Percentiles rank a stretch among this genome's conserved stretches.
phyloP scores from a whole-genome alignment of 768 basidiomycete species.

The Boletus rex-veris region DNA sequence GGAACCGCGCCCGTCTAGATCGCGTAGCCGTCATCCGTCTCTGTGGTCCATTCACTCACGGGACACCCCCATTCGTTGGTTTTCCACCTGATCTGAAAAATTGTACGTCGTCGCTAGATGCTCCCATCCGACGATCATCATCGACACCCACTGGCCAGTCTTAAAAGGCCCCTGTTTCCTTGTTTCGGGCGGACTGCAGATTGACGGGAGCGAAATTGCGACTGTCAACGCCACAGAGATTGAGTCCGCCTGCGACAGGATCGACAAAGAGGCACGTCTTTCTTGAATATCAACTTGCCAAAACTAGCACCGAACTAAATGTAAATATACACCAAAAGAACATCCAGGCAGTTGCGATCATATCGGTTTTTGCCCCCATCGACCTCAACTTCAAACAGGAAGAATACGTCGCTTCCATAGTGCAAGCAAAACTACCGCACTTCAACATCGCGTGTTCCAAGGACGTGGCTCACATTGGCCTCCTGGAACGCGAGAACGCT shows the following conservation, averaged over 20 bases:
- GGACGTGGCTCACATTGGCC: constrained; percentile 55
- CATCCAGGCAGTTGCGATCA: constrained; percentile 39
- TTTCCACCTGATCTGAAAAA: constrained; percentile 39
- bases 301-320: background rate
- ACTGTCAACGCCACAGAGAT: constrained; percentile 44
- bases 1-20: constrained; percentile 48
- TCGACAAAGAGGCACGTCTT: constrained; percentile 30
- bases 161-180: constrained; percentile 31
- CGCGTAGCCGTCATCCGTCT: constrained; percentile 64
- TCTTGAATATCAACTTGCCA: background rate
- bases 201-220: constrained; percentile 46
- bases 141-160: constrained; percentile 12
- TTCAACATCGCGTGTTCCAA: constrained; percentile 52
- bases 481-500: constrained; percentile 66
- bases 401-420: constrained; percentile 41
- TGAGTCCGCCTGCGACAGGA: constrained; percentile 39
- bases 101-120: constrained; percentile 20
- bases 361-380: constrained; percentile 48
- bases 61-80: constrained; percentile 54
- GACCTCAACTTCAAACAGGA: constrained; percentile 46
- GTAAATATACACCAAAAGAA: constrained; percentile 9
- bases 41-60: constrained; percentile 56
- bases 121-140: background rate
- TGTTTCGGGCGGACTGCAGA: constrained; percentile 41
- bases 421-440: constrained; percentile 37